These are phyloP conservation scores for Candida berthetii DNA, from an alignment of 805 yeast genomes.

Conservation along the genomic window DNA sequence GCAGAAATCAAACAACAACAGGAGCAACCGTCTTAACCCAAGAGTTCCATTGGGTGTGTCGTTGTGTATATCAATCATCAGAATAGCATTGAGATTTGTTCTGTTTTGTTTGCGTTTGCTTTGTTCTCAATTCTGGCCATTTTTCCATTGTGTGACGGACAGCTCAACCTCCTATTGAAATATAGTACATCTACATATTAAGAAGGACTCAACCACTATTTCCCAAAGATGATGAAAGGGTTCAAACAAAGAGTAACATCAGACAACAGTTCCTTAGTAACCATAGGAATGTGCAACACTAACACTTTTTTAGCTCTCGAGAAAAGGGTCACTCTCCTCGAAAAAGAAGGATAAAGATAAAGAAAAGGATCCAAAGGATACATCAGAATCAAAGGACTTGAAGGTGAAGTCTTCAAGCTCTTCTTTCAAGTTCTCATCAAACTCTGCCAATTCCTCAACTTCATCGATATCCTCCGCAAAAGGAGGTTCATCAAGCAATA, in stretches of 20 bases:
- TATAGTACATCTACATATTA: too few relatives aligned
- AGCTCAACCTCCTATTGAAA: too few relatives aligned
- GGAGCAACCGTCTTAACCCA: neutral
- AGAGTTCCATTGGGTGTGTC: too few relatives aligned
- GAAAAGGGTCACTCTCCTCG: slow-evolving; percentile 27
- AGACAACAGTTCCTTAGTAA: neutral
- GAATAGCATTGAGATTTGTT: too few relatives aligned
- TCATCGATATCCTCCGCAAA: neutral
- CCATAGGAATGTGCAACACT: slow-evolving; percentile 2
- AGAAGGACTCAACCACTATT: neutral
- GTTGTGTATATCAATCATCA: too few relatives aligned
- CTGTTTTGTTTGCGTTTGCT: too few relatives aligned
- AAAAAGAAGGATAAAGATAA: slow-evolving; percentile 38
- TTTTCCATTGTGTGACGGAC: too few relatives aligned
- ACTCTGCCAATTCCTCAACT: slow-evolving; percentile 11
- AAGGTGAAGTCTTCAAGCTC: slow-evolving; percentile 9
- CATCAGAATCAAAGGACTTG: slow-evolving; percentile 11
- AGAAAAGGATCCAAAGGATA: slow-evolving; percentile 12
- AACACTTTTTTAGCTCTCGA: slow-evolving; percentile 13
- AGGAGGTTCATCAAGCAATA: neutral
- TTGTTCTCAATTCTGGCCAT: too few relatives aligned
- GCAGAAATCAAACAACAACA: neutral
- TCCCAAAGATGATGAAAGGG: slow-evolving; percentile 62
- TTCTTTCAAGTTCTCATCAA: slow-evolving; percentile 2
- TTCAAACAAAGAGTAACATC: slow-evolving; percentile 50